These are phyloP conservation scores for Paraphaeosphaeria minitans DNA, from an alignment of 2,329 filamentous ascomycete genomes.

Conservation along the genomic window DNA sequence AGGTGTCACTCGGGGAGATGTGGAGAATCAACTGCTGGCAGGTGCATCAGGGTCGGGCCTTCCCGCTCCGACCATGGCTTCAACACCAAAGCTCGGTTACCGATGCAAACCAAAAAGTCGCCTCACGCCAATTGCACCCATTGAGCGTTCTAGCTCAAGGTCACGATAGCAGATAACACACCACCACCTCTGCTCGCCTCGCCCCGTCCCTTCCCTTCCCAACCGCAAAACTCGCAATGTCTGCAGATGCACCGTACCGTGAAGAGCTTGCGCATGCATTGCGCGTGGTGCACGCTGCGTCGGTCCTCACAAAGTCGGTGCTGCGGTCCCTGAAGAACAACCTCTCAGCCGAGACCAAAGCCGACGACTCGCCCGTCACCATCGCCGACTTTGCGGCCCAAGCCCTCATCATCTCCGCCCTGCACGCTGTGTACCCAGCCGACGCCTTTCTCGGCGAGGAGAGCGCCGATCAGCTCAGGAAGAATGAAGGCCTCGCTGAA, in stretches of 20 bases:
- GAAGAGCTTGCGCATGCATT: slow-evolving; percentile 41
- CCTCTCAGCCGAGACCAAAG: slow-evolving; percentile 58
- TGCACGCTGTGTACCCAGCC: slow-evolving; percentile 59
- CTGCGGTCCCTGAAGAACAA: slow-evolving; percentile 55
- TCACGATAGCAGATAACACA: neutral
- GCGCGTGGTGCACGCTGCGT: slow-evolving; percentile 59
- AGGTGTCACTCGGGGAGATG: neutral
- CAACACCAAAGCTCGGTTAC: slow-evolving; percentile 8
- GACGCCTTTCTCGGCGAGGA: slow-evolving; percentile 69
- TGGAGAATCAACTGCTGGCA: neutral
- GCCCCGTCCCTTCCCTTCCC: too few species aligned
- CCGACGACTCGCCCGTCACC: slow-evolving; percentile 65
- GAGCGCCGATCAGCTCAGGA: slow-evolving; percentile 58
- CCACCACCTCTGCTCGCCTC: slow-evolving; percentile 9
- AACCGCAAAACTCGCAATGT: slow-evolving; percentile 3
- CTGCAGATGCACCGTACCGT: slow-evolving; percentile 25
- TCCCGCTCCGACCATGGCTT: slow-evolving; percentile 5
- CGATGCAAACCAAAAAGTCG: neutral
- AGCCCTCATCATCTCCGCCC: slow-evolving; percentile 63
- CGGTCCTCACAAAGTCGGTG: slow-evolving; percentile 62
- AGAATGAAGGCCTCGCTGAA: slow-evolving; percentile 54
- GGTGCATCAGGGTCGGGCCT: neutral
- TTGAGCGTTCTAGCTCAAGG: neutral
- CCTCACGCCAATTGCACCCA: neutral
- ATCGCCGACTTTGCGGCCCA: slow-evolving; percentile 69